Conservation (phyloP, 2,329 filamentous ascomycete genomes). For the Lachnellula cervina region DNA sequence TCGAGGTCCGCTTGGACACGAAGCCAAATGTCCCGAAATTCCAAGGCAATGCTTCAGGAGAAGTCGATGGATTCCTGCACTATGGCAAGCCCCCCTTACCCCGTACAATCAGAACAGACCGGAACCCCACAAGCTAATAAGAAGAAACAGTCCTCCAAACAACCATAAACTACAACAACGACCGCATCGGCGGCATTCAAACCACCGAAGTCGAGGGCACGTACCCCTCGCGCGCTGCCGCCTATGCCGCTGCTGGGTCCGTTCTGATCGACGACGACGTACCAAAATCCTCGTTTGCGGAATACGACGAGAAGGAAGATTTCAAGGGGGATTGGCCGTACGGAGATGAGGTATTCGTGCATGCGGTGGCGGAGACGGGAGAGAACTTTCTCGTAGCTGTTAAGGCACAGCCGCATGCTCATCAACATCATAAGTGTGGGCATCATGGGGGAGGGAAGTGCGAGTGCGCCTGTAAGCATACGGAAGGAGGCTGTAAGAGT, state of each 20-base stretch:
- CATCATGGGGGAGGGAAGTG: conserved; percentile 10
- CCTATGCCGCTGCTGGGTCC: conserved; percentile 33
- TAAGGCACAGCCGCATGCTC: conserved; percentile 25
- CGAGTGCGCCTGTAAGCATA: conserved; percentile 1
- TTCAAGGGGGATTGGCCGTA: conserved; percentile 37
- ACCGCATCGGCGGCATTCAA: conserved; percentile 33
- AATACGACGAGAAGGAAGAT: conserved; percentile 34
- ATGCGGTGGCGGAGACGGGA: conserved; percentile 39
- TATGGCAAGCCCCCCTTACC: conserved; percentile 12
- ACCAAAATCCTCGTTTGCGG: conserved; percentile 33
- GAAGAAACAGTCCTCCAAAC: conserved; percentile 41
- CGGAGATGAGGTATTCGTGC: conserved; percentile 40
- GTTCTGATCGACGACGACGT: conserved; percentile 30
- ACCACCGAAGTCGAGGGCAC: conserved; percentile 37
- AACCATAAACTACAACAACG: conserved; percentile 38
- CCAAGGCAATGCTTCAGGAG: conserved; percentile 16
- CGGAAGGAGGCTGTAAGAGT: not conserved
- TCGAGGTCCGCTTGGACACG: conserved; percentile 36
- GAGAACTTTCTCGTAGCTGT: conserved; percentile 38
- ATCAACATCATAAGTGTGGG: conserved; percentile 7
- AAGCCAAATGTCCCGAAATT: conserved; percentile 34
- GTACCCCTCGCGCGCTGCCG: conserved; percentile 33
- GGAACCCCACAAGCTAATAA: not conserved
- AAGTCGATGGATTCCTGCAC: conserved; percentile 29
- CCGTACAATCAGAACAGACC: not conserved